Evolutionary conservation across 257 asterid genomes (phyloP), one percentile per base, ranked within the genome.

Genomic region (Gentiana macrophylla): DNA sequence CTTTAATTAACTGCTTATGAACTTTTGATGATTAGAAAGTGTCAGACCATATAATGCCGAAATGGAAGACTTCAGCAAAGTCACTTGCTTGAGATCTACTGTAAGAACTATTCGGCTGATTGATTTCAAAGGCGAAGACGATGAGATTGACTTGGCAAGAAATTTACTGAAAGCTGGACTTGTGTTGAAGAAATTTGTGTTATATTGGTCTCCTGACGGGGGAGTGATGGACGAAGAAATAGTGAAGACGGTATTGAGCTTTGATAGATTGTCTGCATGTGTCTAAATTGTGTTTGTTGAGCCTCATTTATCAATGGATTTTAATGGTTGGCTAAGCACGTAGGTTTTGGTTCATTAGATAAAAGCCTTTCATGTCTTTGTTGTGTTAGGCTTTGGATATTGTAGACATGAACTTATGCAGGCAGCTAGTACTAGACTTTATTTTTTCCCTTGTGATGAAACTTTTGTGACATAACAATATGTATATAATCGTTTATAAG

Each of bases 111-210:
- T 51, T 12, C 44, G 35, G 13, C 52, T 61, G 41, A 10, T 38
- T 12, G 32, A 32, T 41, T 61, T 61, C 35, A 61, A 32, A 38
- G 3, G 24, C 4, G 36, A 52, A 32, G 52, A 41, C 3, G 15
- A 52, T 4, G 66, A 62, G 52, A 52, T 62, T 12, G 66, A 62
- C 51, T 41, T 62, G 3, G 46, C 43, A 43, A 62, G 66, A 6
- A 37, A 51, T 62, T 52, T 52, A 37, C 43, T 62, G n/a, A 36
- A 51, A 9, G 35, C 37, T 48, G 63, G 55, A 15, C 36, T 0
- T 0, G 63, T 46, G 32, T 7, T 62, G 52, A 57, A 62, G 43
- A 5, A 51, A 51, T 13, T 52, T 32, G 52, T 43, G 10, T 2
- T 61, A 8, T 7, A 37, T 61, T 61, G 59, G 49, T 24, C 24